These are phyloP conservation scores for Termitomyces bulborhizus DNA, from an alignment of 768 basidiomycete genomes.

Conservation along the genomic window DNA sequence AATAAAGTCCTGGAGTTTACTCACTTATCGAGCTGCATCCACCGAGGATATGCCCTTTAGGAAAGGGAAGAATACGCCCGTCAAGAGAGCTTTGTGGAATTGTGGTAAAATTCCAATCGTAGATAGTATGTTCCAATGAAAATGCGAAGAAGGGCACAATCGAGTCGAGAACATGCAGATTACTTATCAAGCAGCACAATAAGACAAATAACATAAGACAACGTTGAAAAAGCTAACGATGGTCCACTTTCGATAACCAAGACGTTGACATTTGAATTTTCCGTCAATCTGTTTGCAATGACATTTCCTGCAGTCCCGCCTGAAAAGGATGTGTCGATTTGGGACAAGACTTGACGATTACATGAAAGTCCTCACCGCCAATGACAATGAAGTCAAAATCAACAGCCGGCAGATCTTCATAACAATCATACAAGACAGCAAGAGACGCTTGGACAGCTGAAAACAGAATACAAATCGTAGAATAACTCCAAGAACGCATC, in stretches of 20 bases:
- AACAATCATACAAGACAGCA: not conserved
- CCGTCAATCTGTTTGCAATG: not conserved
- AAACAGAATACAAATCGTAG: not conserved
- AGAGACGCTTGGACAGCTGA: not conserved
- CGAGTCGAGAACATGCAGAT: slow-evolving; percentile 16
- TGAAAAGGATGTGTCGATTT: not conserved
- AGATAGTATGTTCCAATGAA: slow-evolving; percentile 10
- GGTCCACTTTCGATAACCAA: not conserved
- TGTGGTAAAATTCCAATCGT: slow-evolving; percentile 28
- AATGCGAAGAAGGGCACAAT: slow-evolving; percentile 17
- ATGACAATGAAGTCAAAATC: slow-evolving; percentile 11
- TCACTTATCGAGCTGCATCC: slow-evolving; percentile 26
- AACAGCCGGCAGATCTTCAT: not conserved
- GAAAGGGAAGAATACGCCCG: slow-evolving; percentile 14
- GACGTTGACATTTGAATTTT: not conserved
- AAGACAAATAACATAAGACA: not conserved
- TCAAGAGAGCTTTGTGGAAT: slow-evolving; percentile 16
- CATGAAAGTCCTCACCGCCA: slow-evolving; percentile 1
- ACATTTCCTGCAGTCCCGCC: slow-evolving; percentile 1
- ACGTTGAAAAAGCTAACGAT: not conserved
- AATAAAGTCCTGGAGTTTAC: not conserved
- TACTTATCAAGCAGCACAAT: slow-evolving; percentile 8
- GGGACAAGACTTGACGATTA: not conserved
- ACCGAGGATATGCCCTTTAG: slow-evolving; percentile 23
- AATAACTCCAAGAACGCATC: not conserved